Conservation (phyloP, 352 stramenopile species). For the Phytopythium montanum region DNA sequence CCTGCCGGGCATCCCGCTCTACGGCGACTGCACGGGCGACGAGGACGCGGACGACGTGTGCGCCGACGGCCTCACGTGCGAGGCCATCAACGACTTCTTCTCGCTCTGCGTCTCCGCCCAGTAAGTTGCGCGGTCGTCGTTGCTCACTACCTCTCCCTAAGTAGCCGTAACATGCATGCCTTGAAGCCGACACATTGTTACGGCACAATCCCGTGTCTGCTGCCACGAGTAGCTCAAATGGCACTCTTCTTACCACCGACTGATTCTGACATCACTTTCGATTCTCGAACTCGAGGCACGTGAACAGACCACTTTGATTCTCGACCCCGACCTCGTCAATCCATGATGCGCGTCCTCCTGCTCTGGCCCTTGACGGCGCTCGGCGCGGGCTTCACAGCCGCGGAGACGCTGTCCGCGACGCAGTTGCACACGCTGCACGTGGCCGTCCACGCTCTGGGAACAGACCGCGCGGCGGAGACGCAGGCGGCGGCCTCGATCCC, state of each 20-base stretch:
- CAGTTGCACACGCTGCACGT: constrained; percentile 1
- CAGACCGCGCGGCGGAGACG: background rate
- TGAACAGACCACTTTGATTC: background rate
- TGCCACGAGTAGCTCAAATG: background rate
- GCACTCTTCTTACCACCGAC: background rate
- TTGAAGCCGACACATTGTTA: background rate
- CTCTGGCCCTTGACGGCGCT: background rate
- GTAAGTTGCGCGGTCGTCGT: background rate
- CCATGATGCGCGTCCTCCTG: background rate
- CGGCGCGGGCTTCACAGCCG: background rate
- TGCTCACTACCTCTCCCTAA: background rate
- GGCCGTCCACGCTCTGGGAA: background rate
- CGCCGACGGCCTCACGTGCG: constrained; percentile 29
- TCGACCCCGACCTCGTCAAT: background rate
- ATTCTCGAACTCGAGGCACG: too few species aligned
- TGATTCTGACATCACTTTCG: background rate
- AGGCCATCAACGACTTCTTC: constrained; percentile 35
- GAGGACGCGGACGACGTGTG: constrained; percentile 13
- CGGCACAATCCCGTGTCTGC: background rate
- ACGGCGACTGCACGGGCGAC: constrained; percentile 37
- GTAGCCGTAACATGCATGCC: background rate
- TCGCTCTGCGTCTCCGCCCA: constrained; percentile 27
- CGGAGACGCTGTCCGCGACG: background rate
- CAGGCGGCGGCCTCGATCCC: background rate
- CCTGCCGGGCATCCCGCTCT: constrained; percentile 33